phyloP scores from a whole-genome alignment of 441 rosid species.

The Cnidoscolus chayamansa region DNA sequence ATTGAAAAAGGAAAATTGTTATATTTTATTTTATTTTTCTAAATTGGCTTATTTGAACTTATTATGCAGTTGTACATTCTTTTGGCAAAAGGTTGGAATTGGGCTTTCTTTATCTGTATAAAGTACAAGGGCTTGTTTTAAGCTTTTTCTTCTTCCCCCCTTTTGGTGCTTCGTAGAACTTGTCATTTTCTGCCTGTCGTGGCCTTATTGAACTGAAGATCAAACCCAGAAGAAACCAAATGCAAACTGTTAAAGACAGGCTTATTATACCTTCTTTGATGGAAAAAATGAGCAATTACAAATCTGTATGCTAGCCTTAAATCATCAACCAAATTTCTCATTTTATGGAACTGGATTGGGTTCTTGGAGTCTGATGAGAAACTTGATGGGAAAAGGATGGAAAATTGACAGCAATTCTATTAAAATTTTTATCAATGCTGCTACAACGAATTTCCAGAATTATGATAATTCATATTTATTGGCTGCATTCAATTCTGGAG shows the following conservation, averaged over 20 bases:
- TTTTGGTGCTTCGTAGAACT: not conserved
- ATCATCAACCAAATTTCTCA: not conserved
- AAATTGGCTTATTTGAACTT: no score
- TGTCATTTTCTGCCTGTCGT: not conserved
- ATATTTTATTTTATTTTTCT: no score
- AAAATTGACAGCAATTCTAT: not conserved
- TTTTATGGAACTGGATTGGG: not conserved
- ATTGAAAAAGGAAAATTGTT: no score
- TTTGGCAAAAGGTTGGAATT: no score
- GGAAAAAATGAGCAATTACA: not conserved
- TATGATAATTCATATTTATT: not conserved
- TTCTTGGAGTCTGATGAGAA: not conserved
- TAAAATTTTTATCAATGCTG: not conserved
- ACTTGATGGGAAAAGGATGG: not conserved
- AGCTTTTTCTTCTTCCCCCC: not conserved
- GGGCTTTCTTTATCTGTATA: no score
- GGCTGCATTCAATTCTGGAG: slow-evolving; percentile 2
- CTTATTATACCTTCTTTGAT: not conserved
- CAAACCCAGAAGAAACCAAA: not conserved
- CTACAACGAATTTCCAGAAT: not conserved
- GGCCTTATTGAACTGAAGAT: not conserved
- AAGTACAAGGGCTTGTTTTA: no score
- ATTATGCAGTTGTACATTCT: no score
- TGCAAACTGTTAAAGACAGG: not conserved
- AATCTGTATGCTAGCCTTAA: not conserved